Conservation (phyloP, 2,329 filamentous ascomycete species). For the Chalaropsis ovoidea region DNA sequence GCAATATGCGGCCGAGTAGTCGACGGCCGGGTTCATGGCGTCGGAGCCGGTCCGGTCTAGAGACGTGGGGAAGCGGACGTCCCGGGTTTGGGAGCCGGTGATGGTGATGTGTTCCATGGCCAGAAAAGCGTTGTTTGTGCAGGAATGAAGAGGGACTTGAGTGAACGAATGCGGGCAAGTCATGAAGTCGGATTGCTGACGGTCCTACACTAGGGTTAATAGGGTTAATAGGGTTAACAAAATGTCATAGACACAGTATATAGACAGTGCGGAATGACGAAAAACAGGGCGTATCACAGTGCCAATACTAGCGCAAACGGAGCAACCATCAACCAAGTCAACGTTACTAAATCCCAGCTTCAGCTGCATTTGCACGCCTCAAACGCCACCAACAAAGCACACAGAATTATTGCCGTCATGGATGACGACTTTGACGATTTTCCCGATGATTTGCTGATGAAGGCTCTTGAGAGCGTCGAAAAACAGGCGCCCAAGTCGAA, state of each 20-base stretch:
- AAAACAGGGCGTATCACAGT: too few relatives aligned
- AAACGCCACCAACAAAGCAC: not conserved
- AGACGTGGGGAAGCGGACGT: too few relatives aligned
- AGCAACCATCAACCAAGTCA: not conserved
- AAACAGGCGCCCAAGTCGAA: constrained; percentile 15
- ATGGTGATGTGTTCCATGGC: too few relatives aligned
- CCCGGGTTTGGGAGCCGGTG: too few relatives aligned
- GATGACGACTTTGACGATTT: constrained; percentile 26
- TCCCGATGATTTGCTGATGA: constrained; percentile 22
- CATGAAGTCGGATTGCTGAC: not conserved
- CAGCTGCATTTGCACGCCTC: not conserved
- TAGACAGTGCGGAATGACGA: too few relatives aligned
- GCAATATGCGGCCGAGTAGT: too few relatives aligned
- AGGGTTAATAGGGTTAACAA: not conserved
- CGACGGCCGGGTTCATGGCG: too few relatives aligned
- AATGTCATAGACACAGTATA: not conserved
- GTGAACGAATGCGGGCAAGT: too few relatives aligned
- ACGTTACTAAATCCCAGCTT: not conserved
- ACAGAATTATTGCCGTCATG: constrained; percentile 15
- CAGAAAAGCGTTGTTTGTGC: too few relatives aligned
- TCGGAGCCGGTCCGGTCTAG: too few relatives aligned
- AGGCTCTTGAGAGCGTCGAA: constrained; percentile 24
- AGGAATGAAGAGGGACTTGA: too few relatives aligned
- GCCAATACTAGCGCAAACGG: constrained; percentile 14
- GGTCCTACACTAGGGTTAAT: not conserved